phyloP scores from a whole-genome alignment of 2,329 filamentous ascomycete genomes.

The Grosmannia huntii region DNA sequence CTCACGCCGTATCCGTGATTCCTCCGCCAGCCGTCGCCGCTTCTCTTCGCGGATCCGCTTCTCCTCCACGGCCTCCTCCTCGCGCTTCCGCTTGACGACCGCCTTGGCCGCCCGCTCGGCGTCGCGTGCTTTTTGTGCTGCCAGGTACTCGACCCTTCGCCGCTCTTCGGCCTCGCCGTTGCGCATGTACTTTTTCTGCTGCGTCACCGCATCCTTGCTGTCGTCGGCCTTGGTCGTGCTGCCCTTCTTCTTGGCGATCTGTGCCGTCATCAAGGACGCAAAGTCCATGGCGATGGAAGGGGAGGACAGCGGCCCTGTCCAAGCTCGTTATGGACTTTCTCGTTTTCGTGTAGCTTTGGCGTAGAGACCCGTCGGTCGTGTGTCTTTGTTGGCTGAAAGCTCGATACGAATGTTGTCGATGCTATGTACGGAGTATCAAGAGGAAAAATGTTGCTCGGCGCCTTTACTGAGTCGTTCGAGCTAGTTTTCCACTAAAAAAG shows the following conservation, averaged over 20 bases:
- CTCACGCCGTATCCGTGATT: conserved; percentile 56
- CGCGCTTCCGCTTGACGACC: conserved; percentile 72
- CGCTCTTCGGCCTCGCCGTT: conserved; percentile 78
- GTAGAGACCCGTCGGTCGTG: not conserved
- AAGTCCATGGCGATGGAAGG: conserved; percentile 62
- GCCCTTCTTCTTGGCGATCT: conserved; percentile 68
- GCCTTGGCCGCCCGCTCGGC: conserved; percentile 56
- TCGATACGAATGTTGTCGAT: too few relatives aligned
- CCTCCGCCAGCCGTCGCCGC: conserved; percentile 65
- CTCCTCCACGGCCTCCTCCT: conserved; percentile 69
- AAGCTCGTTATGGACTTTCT: not conserved
- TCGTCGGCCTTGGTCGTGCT: conserved; percentile 3
- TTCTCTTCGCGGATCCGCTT: conserved; percentile 67
- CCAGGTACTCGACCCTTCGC: conserved; percentile 65
- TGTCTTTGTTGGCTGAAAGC: not conserved
- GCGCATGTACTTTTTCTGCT: conserved; percentile 65
- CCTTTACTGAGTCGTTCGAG: not conserved
- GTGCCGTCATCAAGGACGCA: conserved; percentile 80
- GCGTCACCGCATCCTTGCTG: conserved; percentile 16
- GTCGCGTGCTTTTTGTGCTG: conserved; percentile 66
- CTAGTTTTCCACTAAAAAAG: not conserved
- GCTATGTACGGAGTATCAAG: too few relatives aligned
- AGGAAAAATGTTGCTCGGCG: too few relatives aligned
- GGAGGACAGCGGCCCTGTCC: not conserved
- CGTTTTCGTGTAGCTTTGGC: not conserved